phyloP scores from a whole-genome alignment of 2,329 filamentous ascomycete species.

The Pyrenophora teres region DNA sequence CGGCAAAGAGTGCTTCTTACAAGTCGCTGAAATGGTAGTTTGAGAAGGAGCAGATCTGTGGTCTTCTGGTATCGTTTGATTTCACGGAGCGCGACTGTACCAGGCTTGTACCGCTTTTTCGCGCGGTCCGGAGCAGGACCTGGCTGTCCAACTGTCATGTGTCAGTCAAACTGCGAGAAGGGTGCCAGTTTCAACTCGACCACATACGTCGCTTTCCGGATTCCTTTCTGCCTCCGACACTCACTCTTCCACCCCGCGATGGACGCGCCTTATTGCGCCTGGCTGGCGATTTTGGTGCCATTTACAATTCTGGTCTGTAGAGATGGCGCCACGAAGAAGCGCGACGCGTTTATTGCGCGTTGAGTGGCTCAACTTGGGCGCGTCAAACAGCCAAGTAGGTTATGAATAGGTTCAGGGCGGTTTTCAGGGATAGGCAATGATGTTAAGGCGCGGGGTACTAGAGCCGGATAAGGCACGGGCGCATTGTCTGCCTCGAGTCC shows the following conservation, averaged over 20 bases:
- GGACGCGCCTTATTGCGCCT: conserved; percentile 41
- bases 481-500: conserved; percentile 18
- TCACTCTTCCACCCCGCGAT: conserved; percentile 35
- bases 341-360: conserved; percentile 3
- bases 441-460: conserved; percentile 2
- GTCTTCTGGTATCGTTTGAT: conserved; percentile 98
- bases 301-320: conserved; percentile 5
- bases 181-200: not conserved
- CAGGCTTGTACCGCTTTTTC: conserved; percentile 55
- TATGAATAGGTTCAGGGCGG: not conserved
- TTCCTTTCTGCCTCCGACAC: conserved; percentile 24
- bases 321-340: not conserved
- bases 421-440: conserved; percentile 7
- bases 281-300: conserved; percentile 31
- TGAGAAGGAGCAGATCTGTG: conserved; percentile 93
- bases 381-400: conserved; percentile 2
- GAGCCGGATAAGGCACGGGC: conserved; percentile 14
- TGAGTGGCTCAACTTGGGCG: conserved; percentile 13
- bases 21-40: conserved; percentile 96
- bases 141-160: conserved; percentile 32
- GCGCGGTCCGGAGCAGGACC: conserved; percentile 41
- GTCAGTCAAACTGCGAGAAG: conserved; percentile 8
- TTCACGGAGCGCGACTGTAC: conserved; percentile 96
- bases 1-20: conserved; percentile 47
- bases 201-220: conserved; percentile 27